Evolutionary conservation across 2,329 filamentous ascomycete species (phyloP).

Genomic region (Tolypocladium inflatum): DNA sequence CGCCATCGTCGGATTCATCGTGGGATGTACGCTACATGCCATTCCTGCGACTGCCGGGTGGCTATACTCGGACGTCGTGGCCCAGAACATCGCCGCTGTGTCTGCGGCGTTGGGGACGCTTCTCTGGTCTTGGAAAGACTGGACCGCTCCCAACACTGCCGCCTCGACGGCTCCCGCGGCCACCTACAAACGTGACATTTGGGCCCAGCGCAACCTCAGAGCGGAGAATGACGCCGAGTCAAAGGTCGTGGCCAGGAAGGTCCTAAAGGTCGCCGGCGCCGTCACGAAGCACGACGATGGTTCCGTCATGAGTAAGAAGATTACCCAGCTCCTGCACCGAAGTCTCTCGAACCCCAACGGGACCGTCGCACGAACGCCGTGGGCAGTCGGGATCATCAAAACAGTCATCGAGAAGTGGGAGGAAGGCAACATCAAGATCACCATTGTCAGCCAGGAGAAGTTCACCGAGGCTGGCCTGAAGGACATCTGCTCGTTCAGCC

Average conservation of each 20-base stretch:
- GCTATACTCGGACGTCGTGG: constrained; percentile 21
- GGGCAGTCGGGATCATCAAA: constrained; percentile 12
- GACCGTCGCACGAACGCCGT: constrained; percentile 1
- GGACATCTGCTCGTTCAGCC: constrained; percentile 15
- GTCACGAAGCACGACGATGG: constrained; percentile 4
- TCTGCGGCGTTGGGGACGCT: constrained; percentile 20
- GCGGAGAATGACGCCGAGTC: not conserved
- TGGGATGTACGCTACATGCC: constrained; percentile 20
- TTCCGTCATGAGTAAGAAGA: constrained; percentile 7
- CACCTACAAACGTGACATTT: constrained; percentile 1
- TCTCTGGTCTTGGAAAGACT: constrained; percentile 19
- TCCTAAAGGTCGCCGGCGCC: constrained; percentile 1
- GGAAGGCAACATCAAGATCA: constrained; percentile 11
- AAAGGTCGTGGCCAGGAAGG: not conserved
- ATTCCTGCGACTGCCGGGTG: constrained; percentile 15
- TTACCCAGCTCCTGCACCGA: constrained; percentile 12
- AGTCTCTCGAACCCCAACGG: constrained; percentile 10
- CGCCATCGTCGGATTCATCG: constrained; percentile 18
- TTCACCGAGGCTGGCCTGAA: constrained; percentile 15
- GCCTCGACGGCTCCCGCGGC: not conserved
- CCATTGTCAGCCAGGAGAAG: constrained; percentile 12
- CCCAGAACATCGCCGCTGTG: constrained; percentile 20
- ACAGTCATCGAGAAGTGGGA: constrained; percentile 14
- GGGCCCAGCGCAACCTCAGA: constrained; percentile 5
- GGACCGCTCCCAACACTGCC: not conserved